phyloP scores from a whole-genome alignment of 2,329 filamentous ascomycete species.

The Myriosclerotinia scirpicola region DNA sequence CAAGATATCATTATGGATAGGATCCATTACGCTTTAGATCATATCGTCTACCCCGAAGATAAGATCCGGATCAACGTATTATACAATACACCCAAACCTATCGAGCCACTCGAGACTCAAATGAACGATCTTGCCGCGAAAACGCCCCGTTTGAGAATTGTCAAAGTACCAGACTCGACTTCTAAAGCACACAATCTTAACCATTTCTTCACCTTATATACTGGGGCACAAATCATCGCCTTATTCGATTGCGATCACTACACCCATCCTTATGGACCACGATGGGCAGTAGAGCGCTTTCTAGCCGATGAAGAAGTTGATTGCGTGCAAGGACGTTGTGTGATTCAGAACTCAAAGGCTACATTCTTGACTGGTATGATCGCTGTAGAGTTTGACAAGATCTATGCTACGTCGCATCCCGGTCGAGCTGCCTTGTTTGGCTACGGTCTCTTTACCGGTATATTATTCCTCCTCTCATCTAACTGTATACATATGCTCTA shows the following conservation, averaged over 20 bases:
- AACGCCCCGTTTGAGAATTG: constrained; percentile 46
- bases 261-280: constrained; percentile 49
- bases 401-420: constrained; percentile 52
- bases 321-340: constrained; percentile 51
- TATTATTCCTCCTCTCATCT: too few relatives aligned
- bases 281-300: constrained; percentile 51
- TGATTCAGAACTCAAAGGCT: constrained; percentile 49
- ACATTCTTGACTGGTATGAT: constrained; percentile 49
- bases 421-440: constrained; percentile 49
- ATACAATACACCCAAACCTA: constrained; percentile 50
- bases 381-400: constrained; percentile 52
- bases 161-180: constrained; percentile 50
- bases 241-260: constrained; percentile 54
- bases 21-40: constrained; percentile 48
- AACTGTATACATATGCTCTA: not conserved
- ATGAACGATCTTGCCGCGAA: constrained; percentile 43
- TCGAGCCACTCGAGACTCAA: constrained; percentile 48
- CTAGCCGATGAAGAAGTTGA: constrained; percentile 45
- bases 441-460: constrained; percentile 49
- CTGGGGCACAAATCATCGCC: constrained; percentile 48
- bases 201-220: constrained; percentile 48
- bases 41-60: constrained; percentile 48
- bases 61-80: constrained; percentile 50
- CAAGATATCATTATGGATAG: constrained; percentile 51
- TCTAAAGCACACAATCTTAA: constrained; percentile 53